Percentiles rank a stretch among this genome's conserved stretches.
Conservation (phyloP, 257 asterid genomes). For the Solanum chilense region DNA sequence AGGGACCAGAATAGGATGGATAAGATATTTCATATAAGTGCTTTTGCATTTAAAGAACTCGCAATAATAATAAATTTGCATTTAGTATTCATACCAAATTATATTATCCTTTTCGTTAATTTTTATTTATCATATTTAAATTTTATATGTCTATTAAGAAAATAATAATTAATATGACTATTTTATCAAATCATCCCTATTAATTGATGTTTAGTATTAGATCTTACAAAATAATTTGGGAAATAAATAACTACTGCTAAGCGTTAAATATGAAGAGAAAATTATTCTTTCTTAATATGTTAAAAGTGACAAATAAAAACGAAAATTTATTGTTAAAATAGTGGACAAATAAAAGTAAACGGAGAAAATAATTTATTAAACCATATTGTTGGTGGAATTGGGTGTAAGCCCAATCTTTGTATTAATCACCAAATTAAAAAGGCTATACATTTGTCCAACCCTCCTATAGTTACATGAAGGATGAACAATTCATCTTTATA, state of each 20-base stretch:
- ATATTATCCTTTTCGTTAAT: neutral
- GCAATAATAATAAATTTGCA: neutral
- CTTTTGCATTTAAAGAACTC: neutral
- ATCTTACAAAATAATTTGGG: no score
- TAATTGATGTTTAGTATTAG: neutral
- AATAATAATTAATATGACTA: neutral
- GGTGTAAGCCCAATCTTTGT: neutral
- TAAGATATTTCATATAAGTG: neutral
- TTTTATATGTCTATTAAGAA: no score
- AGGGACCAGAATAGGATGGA: neutral
- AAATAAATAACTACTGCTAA: neutral
- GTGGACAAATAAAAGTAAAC: neutral
- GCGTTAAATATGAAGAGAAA: neutral
- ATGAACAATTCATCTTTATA: neutral
- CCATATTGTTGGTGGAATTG: neutral
- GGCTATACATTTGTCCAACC: neutral
- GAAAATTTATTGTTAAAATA: no score
- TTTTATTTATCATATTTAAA: no score
- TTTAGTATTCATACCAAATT: neutral
- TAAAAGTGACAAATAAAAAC: no score
- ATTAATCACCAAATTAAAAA: neutral
- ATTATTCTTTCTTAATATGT: no score
- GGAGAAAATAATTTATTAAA: neutral
- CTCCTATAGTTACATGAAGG: neutral
- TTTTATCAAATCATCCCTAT: neutral